Evolutionary conservation across 2,329 filamentous ascomycete species (phyloP).

Genomic region (Tolypocladium sp.): DNA sequence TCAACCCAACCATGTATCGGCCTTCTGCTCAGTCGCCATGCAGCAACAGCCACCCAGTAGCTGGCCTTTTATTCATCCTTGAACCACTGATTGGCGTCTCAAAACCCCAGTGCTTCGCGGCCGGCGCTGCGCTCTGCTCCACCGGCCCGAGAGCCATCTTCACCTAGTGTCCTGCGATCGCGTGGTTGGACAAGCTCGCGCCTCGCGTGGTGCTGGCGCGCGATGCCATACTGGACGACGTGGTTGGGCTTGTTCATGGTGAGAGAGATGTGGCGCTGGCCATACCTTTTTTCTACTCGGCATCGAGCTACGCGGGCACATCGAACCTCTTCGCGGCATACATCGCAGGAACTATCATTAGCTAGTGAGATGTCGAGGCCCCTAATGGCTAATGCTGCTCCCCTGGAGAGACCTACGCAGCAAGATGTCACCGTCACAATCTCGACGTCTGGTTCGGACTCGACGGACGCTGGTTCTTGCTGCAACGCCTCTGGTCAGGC

Average conservation of each 20-base stretch:
- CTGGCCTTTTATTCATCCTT: too few relatives aligned
- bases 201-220: slow-evolving; percentile 53
- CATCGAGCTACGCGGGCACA: too few relatives aligned
- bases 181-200: slow-evolving; percentile 33
- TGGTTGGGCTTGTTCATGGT: slow-evolving; percentile 65
- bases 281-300: slow-evolving; percentile 36
- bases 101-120: slow-evolving; percentile 57
- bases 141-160: slow-evolving; percentile 63
- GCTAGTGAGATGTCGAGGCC: too few relatives aligned
- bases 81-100: slow-evolving; percentile 38
- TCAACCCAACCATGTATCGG: background rate
- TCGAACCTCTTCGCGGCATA: too few relatives aligned
- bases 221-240: too few relatives aligned
- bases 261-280: slow-evolving; percentile 27
- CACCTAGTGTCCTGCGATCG: slow-evolving; percentile 32
- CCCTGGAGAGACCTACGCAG: background rate
- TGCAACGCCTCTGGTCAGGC: slow-evolving; percentile 2
- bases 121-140: slow-evolving; percentile 61
- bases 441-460: too few relatives aligned
- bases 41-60: background rate
- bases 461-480: too few relatives aligned
- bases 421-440: too few relatives aligned
- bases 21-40: too few relatives aligned
- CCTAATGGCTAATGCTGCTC: too few relatives aligned
- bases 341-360: too few relatives aligned